Conservation (phyloP, 208 protist species). For the Leishmania gerbilli region DNA sequence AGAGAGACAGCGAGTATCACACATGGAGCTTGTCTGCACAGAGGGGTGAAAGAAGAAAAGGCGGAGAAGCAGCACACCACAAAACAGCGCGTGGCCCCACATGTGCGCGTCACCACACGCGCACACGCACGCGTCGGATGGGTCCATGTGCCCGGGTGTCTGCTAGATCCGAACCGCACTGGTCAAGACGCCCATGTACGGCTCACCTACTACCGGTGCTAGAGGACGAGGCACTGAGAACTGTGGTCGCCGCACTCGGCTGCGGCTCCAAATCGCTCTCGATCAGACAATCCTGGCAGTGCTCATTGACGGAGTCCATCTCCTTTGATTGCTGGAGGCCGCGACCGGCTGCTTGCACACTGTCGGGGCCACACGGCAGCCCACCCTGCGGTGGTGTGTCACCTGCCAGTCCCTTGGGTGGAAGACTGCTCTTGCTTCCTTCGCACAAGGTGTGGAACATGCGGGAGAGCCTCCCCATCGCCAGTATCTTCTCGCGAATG, state of each 20-base stretch:
- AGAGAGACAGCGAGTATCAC: neutral
- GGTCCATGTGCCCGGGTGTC: neutral
- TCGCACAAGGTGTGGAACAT: constrained; percentile 64
- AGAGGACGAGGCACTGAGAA: neutral
- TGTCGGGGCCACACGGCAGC: constrained; percentile 50
- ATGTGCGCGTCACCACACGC: neutral
- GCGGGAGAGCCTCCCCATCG: constrained; percentile 49
- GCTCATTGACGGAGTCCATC: constrained; percentile 71
- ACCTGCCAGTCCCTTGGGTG: constrained; percentile 70
- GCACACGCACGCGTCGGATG: neutral
- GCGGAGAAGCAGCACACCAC: neutral
- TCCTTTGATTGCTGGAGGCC: constrained; percentile 70
- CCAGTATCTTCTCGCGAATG: constrained; percentile 68
- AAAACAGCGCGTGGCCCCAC: neutral
- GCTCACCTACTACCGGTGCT: neutral
- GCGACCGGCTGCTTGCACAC: constrained; percentile 51
- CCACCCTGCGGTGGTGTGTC: constrained; percentile 66
- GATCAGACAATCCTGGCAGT: constrained; percentile 44
- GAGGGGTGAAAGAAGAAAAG: neutral
- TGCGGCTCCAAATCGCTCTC: neutral
- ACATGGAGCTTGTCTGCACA: neutral
- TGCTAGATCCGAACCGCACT: neutral
- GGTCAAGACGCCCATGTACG: neutral
- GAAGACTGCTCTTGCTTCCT: constrained; percentile 60
- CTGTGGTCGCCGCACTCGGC: neutral